phyloP scores from a whole-genome alignment of 257 asterid genomes.

The Ophiorrhiza pumila region DNA sequence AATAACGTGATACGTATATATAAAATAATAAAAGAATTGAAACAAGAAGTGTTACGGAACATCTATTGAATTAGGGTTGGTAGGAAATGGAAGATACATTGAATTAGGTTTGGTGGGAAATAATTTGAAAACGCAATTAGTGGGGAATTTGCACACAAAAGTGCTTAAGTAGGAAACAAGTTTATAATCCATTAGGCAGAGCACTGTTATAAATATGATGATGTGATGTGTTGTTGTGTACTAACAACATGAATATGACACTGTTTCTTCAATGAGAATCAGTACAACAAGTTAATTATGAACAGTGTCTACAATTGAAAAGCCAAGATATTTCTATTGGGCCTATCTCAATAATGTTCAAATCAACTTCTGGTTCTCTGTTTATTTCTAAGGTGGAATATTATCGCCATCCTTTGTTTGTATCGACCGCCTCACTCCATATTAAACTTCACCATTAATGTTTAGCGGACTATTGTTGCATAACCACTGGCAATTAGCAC shows the following conservation, averaged over 20 bases:
- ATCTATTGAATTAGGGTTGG: too few species aligned
- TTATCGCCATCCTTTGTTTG: neutral
- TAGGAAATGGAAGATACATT: too few species aligned
- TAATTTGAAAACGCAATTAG: neutral
- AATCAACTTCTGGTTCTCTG: neutral
- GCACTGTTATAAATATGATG: conserved; percentile 11
- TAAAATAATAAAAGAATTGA: too few species aligned
- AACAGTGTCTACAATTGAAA: too few species aligned
- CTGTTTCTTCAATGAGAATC: neutral
- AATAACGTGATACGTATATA: too few species aligned
- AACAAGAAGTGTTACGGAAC: too few species aligned
- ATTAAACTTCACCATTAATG: neutral
- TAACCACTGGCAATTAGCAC: neutral
- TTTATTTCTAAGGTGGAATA: neutral
- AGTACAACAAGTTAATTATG: neutral
- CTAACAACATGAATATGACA: conserved; percentile 16
- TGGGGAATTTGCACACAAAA: neutral
- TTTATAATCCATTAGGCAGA: conserved; percentile 12
- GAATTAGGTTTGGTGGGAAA: too few species aligned
- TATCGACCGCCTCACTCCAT: neutral
- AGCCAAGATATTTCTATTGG: neutral
- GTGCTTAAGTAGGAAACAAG: conserved; percentile 22
- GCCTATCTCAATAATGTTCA: neutral
- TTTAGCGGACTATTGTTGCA: too few species aligned
- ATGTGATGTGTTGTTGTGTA: conserved; percentile 23